A percentile compares a stretch with the other conserved stretches of the same genome.
phyloP scores from a whole-genome alignment of 345 rosid genomes.

The Tarenaya hassleriana region DNA sequence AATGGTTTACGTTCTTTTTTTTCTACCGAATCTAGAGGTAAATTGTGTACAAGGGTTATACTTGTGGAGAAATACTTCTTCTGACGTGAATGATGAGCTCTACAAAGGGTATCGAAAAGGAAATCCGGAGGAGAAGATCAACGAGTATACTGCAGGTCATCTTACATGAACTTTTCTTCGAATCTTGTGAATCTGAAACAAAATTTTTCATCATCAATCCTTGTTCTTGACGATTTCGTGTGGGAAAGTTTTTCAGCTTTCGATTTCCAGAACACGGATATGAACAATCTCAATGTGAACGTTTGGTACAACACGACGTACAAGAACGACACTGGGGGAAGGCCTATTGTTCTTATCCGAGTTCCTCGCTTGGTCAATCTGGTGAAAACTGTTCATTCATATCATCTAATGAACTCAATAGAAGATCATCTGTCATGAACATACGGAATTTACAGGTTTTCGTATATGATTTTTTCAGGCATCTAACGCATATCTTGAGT shows the following conservation, averaged over 20 bases:
- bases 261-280: constrained; percentile 72
- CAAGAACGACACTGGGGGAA: constrained; percentile 32
- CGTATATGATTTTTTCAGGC: constrained; percentile 36
- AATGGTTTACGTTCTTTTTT: constrained; percentile 12
- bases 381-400: constrained; percentile 34
- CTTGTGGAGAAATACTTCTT: constrained; percentile 67
- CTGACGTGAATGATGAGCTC: constrained; percentile 51
- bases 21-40: constrained; percentile 35
- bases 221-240: constrained; percentile 8
- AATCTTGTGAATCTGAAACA: not conserved
- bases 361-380: constrained; percentile 72
- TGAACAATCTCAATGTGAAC: constrained; percentile 48
- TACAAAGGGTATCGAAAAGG: constrained; percentile 65
- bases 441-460: not conserved
- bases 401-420: not conserved
- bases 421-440: not conserved
- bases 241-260: constrained; percentile 51
- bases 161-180: not conserved
- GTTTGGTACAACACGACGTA: constrained; percentile 86
- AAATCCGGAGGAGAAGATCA: constrained; percentile 50
- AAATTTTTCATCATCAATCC: not conserved
- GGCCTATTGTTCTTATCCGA: constrained; percentile 41
- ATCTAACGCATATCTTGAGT: constrained; percentile 73
- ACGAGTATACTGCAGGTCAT: constrained; percentile 74
- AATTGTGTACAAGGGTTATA: constrained; percentile 50